Percentiles rank a stretch among this genome's conserved stretches.
phyloP scores from a whole-genome alignment of 2,329 filamentous ascomycete species.

The Colletotrichum aenigma region DNA sequence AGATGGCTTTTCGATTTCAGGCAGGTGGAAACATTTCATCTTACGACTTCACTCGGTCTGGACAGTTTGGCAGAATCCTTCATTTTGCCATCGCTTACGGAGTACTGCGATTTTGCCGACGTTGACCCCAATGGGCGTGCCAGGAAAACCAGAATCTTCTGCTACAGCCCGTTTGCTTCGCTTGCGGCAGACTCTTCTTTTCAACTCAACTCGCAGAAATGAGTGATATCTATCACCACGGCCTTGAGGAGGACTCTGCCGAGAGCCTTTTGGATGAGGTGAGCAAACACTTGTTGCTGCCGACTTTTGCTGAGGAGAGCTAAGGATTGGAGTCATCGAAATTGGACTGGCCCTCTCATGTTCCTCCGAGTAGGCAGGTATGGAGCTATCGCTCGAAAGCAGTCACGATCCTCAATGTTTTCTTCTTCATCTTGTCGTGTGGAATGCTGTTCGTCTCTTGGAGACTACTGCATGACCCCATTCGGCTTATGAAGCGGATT shows the following conservation, averaged over 20 bases:
- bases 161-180: neutral
- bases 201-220: neutral
- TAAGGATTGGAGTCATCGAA: neutral
- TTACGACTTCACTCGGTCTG: neutral
- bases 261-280: neutral
- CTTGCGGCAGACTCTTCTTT: fast-evolving
- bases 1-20: neutral
- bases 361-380: neutral
- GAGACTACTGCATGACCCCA: slow-evolving; percentile 3
- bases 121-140: neutral
- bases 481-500: slow-evolving; percentile 4
- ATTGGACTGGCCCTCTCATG: neutral
- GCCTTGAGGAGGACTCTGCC: neutral
- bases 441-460: neutral
- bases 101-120: neutral
- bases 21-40: neutral
- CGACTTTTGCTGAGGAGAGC: neutral
- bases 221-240: neutral
- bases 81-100: neutral
- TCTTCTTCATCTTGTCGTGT: neutral
- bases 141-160: neutral
- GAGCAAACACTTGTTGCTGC: neutral
- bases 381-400: neutral
- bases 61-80: neutral
- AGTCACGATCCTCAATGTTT: neutral